These are phyloP conservation scores for Podila epicladia DNA, from an alignment of 192 early-diverging fungal genomes.

Conservation along the genomic window DNA sequence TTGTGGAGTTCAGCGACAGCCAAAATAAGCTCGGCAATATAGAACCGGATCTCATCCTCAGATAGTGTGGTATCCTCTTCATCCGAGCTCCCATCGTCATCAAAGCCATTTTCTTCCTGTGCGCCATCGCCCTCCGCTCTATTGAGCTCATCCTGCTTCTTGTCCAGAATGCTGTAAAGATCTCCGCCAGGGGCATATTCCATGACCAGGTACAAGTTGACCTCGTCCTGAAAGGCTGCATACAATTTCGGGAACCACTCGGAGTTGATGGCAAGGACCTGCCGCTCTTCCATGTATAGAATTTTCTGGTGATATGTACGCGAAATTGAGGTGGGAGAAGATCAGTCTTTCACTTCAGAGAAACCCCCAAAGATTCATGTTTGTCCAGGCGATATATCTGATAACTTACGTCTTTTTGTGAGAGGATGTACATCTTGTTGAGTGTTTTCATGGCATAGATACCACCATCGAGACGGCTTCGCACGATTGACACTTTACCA, in stretches of 20 bases:
- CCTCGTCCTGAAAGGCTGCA: slow-evolving; percentile 67
- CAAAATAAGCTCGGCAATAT: slow-evolving; percentile 73
- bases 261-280: slow-evolving; percentile 75
- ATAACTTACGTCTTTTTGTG: slow-evolving; percentile 75
- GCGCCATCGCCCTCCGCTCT: slow-evolving; percentile 9
- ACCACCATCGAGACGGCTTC: slow-evolving; percentile 71
- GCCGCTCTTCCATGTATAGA: slow-evolving; percentile 89
- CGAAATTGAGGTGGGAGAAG: slow-evolving; percentile 63
- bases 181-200: slow-evolving; percentile 87
- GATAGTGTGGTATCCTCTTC: slow-evolving; percentile 55
- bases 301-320: slow-evolving; percentile 67
- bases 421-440: slow-evolving; percentile 76
- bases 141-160: slow-evolving; percentile 58
- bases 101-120: not conserved
- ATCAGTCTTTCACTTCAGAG: slow-evolving; percentile 71
- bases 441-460: slow-evolving; percentile 91
- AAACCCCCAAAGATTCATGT: slow-evolving; percentile 58
- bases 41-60: slow-evolving; percentile 76
- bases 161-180: slow-evolving; percentile 77
- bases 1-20: slow-evolving; percentile 78
- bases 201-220: slow-evolving; percentile 78
- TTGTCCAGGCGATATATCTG: slow-evolving; percentile 77
- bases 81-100: slow-evolving; percentile 17
- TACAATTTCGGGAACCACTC: slow-evolving; percentile 78
- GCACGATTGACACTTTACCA: slow-evolving; percentile 87